These are phyloP conservation scores for Avena atlantica DNA, from an alignment of 176 grass and related monocot genomes.

Conservation along the genomic window DNA sequence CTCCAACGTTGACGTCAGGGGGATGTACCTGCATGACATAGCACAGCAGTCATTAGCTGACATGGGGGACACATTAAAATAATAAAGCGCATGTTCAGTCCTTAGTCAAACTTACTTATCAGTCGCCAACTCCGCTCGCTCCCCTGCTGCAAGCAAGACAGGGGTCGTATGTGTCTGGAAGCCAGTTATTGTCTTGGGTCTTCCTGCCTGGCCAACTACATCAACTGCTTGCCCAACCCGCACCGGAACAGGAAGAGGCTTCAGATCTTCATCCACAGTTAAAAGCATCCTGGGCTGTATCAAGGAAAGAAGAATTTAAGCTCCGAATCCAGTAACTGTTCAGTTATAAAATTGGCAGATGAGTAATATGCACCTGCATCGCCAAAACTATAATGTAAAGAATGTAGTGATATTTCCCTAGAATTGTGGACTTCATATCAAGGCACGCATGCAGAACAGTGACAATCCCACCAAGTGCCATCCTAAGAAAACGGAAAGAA, in stretches of 20 bases:
- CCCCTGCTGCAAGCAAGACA: slow-evolving; percentile 90
- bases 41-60: slow-evolving; percentile 4
- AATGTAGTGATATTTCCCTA: slow-evolving; percentile 97
- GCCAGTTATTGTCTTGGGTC: slow-evolving; percentile 97
- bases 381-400: slow-evolving; percentile 89
- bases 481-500: slow-evolving; percentile 50
- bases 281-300: slow-evolving; percentile 96
- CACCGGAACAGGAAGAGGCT: slow-evolving; percentile 87
- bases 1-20: slow-evolving; percentile 69
- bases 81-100: neutral
- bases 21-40: slow-evolving; percentile 70
- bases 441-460: slow-evolving; percentile 89
- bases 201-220: slow-evolving; percentile 95
- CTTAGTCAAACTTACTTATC: slow-evolving; percentile 67
- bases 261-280: slow-evolving; percentile 94
- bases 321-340: slow-evolving; percentile 16
- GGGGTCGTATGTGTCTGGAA: slow-evolving; percentile 98
- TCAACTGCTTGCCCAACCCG: slow-evolving; percentile 97
- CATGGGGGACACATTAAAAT: neutral
- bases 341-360: neutral
- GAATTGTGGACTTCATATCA: slow-evolving; percentile 91
- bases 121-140: slow-evolving; percentile 89
- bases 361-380: slow-evolving; percentile 70
- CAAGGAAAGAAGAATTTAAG: slow-evolving; percentile 15
- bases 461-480: slow-evolving; percentile 90